phyloP scores from a whole-genome alignment of 768 basidiomycete genomes.

The Coprinopsis marcescibilis region DNA sequence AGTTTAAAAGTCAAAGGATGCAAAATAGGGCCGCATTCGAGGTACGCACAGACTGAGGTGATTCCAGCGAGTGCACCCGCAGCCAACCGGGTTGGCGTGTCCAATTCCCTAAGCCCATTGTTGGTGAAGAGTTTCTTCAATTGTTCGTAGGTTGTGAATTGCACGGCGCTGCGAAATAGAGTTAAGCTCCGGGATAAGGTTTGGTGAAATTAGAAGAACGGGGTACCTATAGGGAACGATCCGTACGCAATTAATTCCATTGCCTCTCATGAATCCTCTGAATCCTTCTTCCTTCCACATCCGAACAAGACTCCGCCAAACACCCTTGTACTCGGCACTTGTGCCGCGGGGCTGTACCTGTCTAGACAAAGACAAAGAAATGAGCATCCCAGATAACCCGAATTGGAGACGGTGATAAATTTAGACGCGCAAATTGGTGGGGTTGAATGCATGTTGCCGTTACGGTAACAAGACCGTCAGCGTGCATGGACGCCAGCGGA shows the following conservation, averaged over 20 bases:
- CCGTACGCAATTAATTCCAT: constrained; percentile 82
- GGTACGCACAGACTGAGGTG: constrained; percentile 80
- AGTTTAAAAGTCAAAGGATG: constrained; percentile 2
- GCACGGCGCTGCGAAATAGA: constrained; percentile 54
- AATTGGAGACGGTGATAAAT: neutral
- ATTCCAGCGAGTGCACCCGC: constrained; percentile 92
- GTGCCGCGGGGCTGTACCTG: constrained; percentile 80
- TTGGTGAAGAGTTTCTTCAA: constrained; percentile 80
- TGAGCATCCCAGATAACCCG: constrained; percentile 7
- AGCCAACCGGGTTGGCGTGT: constrained; percentile 81
- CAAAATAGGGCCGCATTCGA: neutral
- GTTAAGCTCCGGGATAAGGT: constrained; percentile 5
- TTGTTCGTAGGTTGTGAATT: constrained; percentile 86
- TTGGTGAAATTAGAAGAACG: neutral
- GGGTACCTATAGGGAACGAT: constrained; percentile 83
- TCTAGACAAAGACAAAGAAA: constrained; percentile 35
- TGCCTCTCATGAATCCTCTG: constrained; percentile 90
- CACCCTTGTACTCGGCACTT: constrained; percentile 71
- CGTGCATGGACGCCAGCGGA: no score
- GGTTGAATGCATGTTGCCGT: neutral
- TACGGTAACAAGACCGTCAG: no score
- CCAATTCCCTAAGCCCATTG: constrained; percentile 67
- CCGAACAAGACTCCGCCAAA: constrained; percentile 75
- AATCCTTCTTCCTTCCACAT: constrained; percentile 96
- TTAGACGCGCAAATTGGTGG: neutral